Evolutionary conservation across 345 rosid species (phyloP).

Genomic region (Salix dunnii): DNA sequence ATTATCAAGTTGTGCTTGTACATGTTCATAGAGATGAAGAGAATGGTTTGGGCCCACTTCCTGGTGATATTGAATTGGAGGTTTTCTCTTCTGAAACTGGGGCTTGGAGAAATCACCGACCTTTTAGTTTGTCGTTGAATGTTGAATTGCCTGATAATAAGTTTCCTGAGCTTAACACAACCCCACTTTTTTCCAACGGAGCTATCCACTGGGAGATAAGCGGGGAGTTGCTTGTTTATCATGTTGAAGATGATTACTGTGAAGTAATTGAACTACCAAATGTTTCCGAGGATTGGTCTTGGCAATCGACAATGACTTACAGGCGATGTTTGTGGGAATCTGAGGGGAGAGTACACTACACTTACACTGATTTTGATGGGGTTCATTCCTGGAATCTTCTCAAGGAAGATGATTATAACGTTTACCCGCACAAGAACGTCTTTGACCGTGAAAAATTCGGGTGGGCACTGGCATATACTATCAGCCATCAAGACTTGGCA

Average conservation of each 20-base stretch:
- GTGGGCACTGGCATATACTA: constrained; percentile 15
- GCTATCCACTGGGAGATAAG: constrained; percentile 22
- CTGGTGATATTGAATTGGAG: constrained; percentile 1
- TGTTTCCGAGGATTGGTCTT: neutral
- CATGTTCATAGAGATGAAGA: neutral
- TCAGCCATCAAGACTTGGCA: constrained; percentile 2
- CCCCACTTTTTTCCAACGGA: constrained; percentile 13
- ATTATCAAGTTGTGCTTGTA: constrained; percentile 17
- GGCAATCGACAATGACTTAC: constrained; percentile 8
- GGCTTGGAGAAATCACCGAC: constrained; percentile 10
- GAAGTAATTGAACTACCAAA: constrained; percentile 15
- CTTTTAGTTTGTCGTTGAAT: neutral
- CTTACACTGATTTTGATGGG: constrained; percentile 19
- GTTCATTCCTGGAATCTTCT: constrained; percentile 25
- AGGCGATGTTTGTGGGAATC: constrained; percentile 22
- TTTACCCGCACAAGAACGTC: neutral
- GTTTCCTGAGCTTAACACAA: neutral
- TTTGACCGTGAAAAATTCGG: constrained; percentile 13
- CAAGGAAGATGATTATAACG: constrained; percentile 12
- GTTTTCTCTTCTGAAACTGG: constrained; percentile 17
- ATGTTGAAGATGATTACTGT: constrained; percentile 1
- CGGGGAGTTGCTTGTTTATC: constrained; percentile 15
- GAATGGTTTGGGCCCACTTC: neutral
- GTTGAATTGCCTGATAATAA: neutral
- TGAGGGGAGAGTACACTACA: constrained; percentile 13